Conservation (phyloP, 768 basidiomycete genomes). For the Chlorophyllum brunneum region DNA sequence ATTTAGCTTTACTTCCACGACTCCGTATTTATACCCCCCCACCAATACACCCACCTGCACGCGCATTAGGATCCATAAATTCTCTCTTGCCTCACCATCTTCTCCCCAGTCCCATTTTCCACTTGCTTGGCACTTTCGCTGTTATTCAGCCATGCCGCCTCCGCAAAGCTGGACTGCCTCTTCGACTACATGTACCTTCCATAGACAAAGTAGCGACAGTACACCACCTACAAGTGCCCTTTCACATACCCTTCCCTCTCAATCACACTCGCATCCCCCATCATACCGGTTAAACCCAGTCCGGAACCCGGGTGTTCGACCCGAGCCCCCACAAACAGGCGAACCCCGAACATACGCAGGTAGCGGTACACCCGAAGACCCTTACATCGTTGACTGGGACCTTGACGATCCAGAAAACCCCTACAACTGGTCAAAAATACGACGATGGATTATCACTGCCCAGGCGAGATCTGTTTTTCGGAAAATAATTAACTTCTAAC, state of each 20-base stretch:
- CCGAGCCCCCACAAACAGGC: not conserved
- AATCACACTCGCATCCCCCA: not conserved
- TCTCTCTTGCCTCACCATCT: not conserved
- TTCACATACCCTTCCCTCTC: not conserved
- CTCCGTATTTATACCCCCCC: constrained; percentile 7
- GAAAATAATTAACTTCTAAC: constrained; percentile 2
- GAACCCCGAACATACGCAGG: constrained; percentile 34
- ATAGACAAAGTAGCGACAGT: constrained; percentile 17
- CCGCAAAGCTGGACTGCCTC: constrained; percentile 4
- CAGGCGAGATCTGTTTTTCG: constrained; percentile 31
- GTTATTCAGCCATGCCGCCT: constrained; percentile 1
- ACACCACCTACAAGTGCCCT: constrained; percentile 11
- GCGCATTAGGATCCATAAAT: not conserved
- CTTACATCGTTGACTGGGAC: constrained; percentile 54
- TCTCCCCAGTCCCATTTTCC: constrained; percentile 8
- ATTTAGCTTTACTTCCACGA: not conserved
- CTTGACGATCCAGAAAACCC: constrained; percentile 49
- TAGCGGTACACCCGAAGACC: constrained; percentile 42
- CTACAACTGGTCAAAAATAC: constrained; percentile 46
- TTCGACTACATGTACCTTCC: constrained; percentile 16
- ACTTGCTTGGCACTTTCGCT: no score
- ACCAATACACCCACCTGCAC: no score
- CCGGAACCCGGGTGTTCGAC: constrained; percentile 8
- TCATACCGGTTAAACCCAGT: not conserved
- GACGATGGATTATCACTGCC: constrained; percentile 52